These are phyloP conservation scores for Hylodesmum podocarpum DNA, from an alignment of 306 rosid genomes.

Conservation along the genomic window DNA sequence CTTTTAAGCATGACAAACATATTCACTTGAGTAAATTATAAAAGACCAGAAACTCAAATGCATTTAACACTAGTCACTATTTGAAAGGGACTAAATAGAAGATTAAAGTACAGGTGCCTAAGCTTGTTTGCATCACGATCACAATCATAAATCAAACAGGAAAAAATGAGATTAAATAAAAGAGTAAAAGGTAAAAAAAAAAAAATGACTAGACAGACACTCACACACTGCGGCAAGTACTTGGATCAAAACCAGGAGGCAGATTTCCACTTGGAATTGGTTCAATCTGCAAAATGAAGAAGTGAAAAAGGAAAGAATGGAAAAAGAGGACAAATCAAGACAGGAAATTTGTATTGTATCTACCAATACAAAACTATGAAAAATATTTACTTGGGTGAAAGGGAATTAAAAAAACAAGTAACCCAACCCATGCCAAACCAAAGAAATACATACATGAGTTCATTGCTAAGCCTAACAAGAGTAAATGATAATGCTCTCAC, in stretches of 20 bases:
- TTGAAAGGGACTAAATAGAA: not conserved
- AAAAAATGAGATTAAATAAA: not conserved
- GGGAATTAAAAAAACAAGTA: conserved; percentile 12
- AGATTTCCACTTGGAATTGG: conserved; percentile 99
- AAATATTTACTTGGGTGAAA: conserved; percentile 9
- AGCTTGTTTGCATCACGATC: conserved; percentile 26
- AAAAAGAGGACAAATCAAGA: conserved; percentile 36
- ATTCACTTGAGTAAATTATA: not conserved
- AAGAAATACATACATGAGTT: not conserved
- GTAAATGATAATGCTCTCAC: not conserved
- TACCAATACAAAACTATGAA: conserved; percentile 28
- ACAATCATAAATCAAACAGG: conserved; percentile 29
- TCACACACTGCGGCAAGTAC: conserved; percentile 99
- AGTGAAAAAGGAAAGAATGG: conserved; percentile 43
- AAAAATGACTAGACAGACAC: conserved; percentile 67
- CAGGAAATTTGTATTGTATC: conserved; percentile 29
- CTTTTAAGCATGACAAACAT: not conserved
- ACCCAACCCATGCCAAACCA: conserved; percentile 16
- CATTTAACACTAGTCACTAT: not conserved
- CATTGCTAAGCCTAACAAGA: conserved; percentile 14
- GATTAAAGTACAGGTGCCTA: not conserved
- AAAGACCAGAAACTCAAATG: not conserved
- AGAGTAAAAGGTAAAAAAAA: conserved; percentile 7
- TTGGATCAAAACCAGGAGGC: conserved; percentile 99
- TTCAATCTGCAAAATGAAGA: conserved; percentile 95